Conservation (phyloP, 2,329 filamentous ascomycete genomes). For the Sclerotinia subarctica region DNA sequence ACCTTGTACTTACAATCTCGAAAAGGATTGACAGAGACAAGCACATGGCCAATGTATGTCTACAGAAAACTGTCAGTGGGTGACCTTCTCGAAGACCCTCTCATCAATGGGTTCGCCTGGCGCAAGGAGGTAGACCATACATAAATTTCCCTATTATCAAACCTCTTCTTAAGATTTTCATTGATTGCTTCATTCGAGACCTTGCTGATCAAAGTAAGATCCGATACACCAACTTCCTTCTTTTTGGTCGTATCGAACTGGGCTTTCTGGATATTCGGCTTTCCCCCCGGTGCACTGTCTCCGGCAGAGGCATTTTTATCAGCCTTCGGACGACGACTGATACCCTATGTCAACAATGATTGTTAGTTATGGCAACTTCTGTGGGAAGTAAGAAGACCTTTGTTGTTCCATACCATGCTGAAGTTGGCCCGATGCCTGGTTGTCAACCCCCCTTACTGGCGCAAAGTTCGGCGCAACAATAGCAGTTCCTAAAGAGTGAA, state of each 20-base stretch:
- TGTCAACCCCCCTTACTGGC: conserved; percentile 10
- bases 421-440: conserved; percentile 21
- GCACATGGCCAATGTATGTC: conserved; percentile 98
- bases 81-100: background rate
- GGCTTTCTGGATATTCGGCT: conserved; percentile 82
- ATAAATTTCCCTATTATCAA: conserved; percentile 97
- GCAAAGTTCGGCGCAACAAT: conserved; percentile 20
- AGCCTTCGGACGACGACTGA: conserved; percentile 39
- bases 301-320: conserved; percentile 36
- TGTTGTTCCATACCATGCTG: conserved; percentile 33
- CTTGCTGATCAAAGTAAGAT: conserved; percentile 95
- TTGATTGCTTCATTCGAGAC: conserved; percentile 99
- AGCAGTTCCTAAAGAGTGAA: background rate
- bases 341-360: conserved; percentile 31
- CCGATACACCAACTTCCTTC: conserved; percentile 98
- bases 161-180: conserved; percentile 96
- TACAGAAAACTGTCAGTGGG: conserved; percentile 37
- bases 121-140: conserved; percentile 40
- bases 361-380: conserved; percentile 21
- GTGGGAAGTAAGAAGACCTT: background rate
- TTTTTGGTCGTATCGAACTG: conserved; percentile 96
- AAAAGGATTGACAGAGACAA: conserved; percentile 99
- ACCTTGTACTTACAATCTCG: conserved; percentile 62
- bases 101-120: background rate
- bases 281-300: conserved; percentile 30